phyloP scores from a whole-genome alignment of 305 asterid species.

The Fraxinus angustifolia region DNA sequence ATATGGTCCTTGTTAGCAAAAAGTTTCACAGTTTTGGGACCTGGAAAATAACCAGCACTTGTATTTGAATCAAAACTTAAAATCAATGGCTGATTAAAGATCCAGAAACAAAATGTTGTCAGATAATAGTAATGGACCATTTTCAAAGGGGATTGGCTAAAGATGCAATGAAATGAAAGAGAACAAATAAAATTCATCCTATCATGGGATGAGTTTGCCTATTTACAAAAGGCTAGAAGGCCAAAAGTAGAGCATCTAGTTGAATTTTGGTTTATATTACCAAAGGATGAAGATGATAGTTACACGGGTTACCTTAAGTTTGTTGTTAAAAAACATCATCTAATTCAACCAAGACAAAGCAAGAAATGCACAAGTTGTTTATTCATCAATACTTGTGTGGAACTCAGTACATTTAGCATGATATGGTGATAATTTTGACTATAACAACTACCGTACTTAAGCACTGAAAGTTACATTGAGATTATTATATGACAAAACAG shows the following conservation, averaged over 20 bases:
- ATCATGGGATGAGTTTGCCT: not conserved
- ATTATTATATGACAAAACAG: too few species aligned
- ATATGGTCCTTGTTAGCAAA: constrained; percentile 89
- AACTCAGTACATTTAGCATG: constrained; percentile 13
- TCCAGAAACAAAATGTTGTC: not conserved
- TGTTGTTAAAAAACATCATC: not conserved
- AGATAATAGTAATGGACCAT: not conserved
- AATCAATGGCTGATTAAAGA: not conserved
- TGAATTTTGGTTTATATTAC: not conserved
- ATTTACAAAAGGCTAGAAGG: not conserved
- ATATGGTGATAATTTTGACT: constrained; percentile 1
- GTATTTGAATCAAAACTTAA: constrained; percentile 12
- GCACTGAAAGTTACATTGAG: not conserved
- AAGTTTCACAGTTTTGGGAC: constrained; percentile 84
- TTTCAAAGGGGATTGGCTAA: not conserved
- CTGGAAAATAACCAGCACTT: constrained; percentile 33
- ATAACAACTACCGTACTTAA: constrained; percentile 12
- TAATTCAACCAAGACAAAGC: not conserved
- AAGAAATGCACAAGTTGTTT: not conserved
- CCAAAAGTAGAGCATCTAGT: not conserved
- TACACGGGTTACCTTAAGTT: not conserved
- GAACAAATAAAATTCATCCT: not conserved
- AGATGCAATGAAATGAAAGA: not conserved
- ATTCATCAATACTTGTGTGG: not conserved
- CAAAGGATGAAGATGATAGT: not conserved